These are phyloP conservation scores for Populus deltoides DNA, from an alignment of 345 rosid genomes.

Conservation along the genomic window DNA sequence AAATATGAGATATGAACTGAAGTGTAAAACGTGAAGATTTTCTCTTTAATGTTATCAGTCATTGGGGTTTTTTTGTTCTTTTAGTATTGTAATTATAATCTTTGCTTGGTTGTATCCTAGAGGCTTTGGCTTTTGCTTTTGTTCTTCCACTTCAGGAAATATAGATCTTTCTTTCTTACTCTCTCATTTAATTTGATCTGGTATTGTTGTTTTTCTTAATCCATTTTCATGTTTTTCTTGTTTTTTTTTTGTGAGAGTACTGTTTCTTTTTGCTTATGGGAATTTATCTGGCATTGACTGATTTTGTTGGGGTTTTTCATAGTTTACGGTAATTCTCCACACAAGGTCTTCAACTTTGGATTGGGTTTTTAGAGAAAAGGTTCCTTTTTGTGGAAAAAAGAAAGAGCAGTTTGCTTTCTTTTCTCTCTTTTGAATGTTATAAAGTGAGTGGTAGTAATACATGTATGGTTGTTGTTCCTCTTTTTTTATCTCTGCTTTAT, in stretches of 20 bases:
- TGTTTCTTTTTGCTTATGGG: not conserved
- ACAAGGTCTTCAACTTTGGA: slow-evolving; percentile 13
- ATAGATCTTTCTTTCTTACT: not conserved
- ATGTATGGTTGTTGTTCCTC: not conserved
- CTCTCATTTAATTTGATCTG: not conserved
- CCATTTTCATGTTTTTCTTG: not conserved
- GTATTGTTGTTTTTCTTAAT: not conserved
- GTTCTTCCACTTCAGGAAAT: not conserved
- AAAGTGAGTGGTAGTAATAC: not conserved
- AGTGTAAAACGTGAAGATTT: not conserved
- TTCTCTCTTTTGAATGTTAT: not conserved
- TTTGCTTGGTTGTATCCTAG: slow-evolving; percentile 3
- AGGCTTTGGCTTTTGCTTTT: not conserved
- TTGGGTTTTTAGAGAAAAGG: slow-evolving; percentile 12
- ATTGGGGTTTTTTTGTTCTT: not conserved
- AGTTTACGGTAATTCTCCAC: slow-evolving; percentile 2
- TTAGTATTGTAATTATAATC: not conserved
- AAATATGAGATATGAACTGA: not conserved
- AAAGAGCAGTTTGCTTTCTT: not conserved
- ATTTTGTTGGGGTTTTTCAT: not conserved
- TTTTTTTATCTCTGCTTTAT: not conserved
- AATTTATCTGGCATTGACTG: not conserved
- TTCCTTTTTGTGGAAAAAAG: slow-evolving; percentile 9
- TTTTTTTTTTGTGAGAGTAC: not conserved
- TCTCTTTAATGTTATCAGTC: not conserved